Base-by-base conservation (phyloP, 2,329 filamentous ascomycete species). In the Metarhizium sp. region DNA sequence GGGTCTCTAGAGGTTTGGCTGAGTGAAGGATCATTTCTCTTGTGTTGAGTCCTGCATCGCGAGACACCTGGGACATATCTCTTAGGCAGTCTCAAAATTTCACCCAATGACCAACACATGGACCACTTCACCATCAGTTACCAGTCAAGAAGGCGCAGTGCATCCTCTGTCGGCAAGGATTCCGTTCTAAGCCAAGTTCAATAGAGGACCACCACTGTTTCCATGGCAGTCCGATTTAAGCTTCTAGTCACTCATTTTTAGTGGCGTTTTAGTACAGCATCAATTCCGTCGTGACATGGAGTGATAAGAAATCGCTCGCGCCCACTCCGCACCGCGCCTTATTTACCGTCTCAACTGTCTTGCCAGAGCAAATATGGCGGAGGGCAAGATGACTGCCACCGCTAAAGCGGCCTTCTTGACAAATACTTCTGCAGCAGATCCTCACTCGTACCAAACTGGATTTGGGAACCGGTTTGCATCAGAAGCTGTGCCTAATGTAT, bases 361-460 rank as follows among this genome's bases (percentile, higher is more conserved):
- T 45, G 34, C 51, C 29, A n/a, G 7, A 50, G 36, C 43, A 32
- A 47, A 51, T 51, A 46, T 53, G 52, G 42, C 54, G 20, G 51
- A 52, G 8, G 13, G 32, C 48, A 50, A 50, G 52, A 52, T 59
- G 59, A 56, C 56, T 29, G 61, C 60, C 32, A 63, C 59, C 11
- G 62, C 64, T 36, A 55, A 54, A 38, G 52, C 58, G 8, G 59
- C 57, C 29, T 62, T 58, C 55, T 56, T 57, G 30, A 63, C 64
- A 4, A 52, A 51, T 32, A 63, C 63, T 11, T 61, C 65, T 13
- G 45, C 49, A 29, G 50, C 53, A 65, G 58, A 75, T 73, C 65
- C 78, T 67, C 67, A 82, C 52, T 53, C 76, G 67, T 84, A 84
- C 61, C 77, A 81, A 75, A 65, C 73, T 20, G 81, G 80, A 20